Conservation (phyloP, 768 basidiomycete species). For the Symmetrospora coprosmae region DNA sequence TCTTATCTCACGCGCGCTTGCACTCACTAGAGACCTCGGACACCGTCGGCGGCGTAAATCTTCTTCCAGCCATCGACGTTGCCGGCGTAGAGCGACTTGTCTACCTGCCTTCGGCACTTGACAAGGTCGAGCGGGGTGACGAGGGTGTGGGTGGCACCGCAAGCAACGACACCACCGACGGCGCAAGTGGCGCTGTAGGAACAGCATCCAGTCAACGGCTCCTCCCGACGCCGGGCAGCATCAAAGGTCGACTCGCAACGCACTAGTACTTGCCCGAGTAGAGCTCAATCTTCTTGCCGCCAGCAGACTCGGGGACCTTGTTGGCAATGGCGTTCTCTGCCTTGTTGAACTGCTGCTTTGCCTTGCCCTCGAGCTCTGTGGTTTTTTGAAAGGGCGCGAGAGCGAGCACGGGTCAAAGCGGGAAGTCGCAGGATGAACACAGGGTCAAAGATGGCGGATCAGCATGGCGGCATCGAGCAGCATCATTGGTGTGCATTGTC, state of each 20-base stretch:
- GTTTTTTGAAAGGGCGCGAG: too few species aligned
- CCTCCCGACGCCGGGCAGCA: too few species aligned
- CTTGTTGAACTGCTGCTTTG: slow-evolving; percentile 21
- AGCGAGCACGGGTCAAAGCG: not conserved
- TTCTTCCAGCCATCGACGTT: slow-evolving; percentile 33
- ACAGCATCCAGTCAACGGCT: too few species aligned
- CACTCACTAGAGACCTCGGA: slow-evolving; percentile 31
- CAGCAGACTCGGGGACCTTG: slow-evolving; percentile 16
- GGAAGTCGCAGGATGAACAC: not conserved
- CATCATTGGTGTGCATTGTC: too few species aligned
- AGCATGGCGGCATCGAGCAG: slow-evolving; percentile 22
- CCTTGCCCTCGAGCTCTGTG: slow-evolving; percentile 18
- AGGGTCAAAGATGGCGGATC: not conserved
- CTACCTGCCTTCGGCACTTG: slow-evolving; percentile 34
- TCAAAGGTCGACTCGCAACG: too few species aligned
- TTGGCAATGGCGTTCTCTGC: not conserved
- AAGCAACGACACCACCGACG: slow-evolving; percentile 74
- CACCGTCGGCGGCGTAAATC: slow-evolving; percentile 30
- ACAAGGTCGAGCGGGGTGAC: slow-evolving; percentile 34
- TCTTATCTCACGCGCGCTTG: not conserved
- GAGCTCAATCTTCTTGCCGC: slow-evolving; percentile 24
- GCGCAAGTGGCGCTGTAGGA: slow-evolving; percentile 68
- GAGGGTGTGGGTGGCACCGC: slow-evolving; percentile 65
- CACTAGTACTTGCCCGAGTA: slow-evolving; percentile 33
- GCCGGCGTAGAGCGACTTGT: slow-evolving; percentile 33